Base-by-base conservation (phyloP, 73 alveolate genomes). In the Paraurostyla sp. region DNA sequence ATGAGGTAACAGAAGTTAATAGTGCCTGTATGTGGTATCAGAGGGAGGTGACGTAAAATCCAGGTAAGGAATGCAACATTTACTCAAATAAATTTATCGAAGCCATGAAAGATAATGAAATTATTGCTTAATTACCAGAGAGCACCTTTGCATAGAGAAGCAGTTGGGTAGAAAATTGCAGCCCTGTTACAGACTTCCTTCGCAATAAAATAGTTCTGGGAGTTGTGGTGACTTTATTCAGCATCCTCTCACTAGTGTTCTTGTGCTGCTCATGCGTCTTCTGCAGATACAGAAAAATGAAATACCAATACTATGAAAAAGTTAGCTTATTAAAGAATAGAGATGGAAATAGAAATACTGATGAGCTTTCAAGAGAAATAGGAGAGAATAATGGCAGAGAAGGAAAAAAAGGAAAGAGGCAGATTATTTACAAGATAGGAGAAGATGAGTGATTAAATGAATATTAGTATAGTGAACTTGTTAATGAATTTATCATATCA, bases 11-110 rank as follows among this genome's bases (percentile, higher is more conserved):
- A 16, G 59, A 49, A 30, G 45, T 78, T 23, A 7, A n/a, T 32
- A 78, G 89, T 0, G 29, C 78, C 22, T 78, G 89, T 27, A 23
- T n/a, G 6, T 78, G 89, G 89, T 50, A 54, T 20, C 18, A 52
- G 65, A 25, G 89, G 15, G 80, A 50, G 30, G 32, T 78, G 0
- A 78, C 58, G 25, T 54, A 78, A 32, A 59, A 36, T 13, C 78
- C 89, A n/a, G 78, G 49, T 22, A 46, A 50, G 32, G 30, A 11
- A n/a, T 78, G 89, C 59, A 25, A 29, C 30, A 78, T 78, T 27
- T 54, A 65, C 42, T 65, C 82, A 3, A 15, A 25, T 7, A 6
- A 3, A 6, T 65, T 65, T 23, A 22, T 65, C 13, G 82, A 38
- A 65, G 23, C 82, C 23, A 18, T n/a, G 9, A 33, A 65, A 36